Evolutionary conservation across 352 stramenopile species (phyloP), one percentile per base, ranked within the genome.

Genomic region (Pythium utonaiense): DNA sequence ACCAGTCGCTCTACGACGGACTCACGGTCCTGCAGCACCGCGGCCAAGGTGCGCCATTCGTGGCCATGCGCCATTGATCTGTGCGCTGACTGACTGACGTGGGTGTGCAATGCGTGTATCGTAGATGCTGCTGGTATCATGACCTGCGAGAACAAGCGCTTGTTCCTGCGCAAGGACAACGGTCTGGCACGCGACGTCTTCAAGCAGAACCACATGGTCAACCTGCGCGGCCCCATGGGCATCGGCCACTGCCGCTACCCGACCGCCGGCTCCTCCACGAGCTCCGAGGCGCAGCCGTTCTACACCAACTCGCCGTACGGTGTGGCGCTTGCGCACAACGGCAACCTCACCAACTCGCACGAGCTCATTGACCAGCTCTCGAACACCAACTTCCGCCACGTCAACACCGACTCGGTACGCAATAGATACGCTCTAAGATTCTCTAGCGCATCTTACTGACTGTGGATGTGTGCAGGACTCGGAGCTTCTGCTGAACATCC

Each of bases 291-390:
- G 47, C 96, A 98, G 78, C 98, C 98, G 16, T 97, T 99, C 65
- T 99, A 99, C 85, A 99, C 96, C 21, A 99, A 99, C 85, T 99
- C 95, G 69, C 97, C 97, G 13, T 98, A 98, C 75, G 98, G 97
- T 25, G 93, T 99, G 34, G 95, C 95, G 44, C 89, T 99, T 22
- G 98, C 96, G 19, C 86, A 95, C 73, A 99, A 99, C 77, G 98
- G 98, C 52, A 99, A 99, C 76, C 78, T 99, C 24, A 99, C 96
- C 41, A 99, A 99, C 82, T 98, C 96, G 47, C 86, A 96, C 55
- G 91, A 98, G 62, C 80, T 99, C 21, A 87, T 94, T 28, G 76
- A 96, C 64, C 74, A 97, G 57, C 80, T 99, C 58, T 81, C 88
- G 36, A 91, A 93, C 60, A 89, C 88, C 49, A 94, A 96, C 79